phyloP scores from a whole-genome alignment of 148 eudicot species.

The Cornus suecica region DNA sequence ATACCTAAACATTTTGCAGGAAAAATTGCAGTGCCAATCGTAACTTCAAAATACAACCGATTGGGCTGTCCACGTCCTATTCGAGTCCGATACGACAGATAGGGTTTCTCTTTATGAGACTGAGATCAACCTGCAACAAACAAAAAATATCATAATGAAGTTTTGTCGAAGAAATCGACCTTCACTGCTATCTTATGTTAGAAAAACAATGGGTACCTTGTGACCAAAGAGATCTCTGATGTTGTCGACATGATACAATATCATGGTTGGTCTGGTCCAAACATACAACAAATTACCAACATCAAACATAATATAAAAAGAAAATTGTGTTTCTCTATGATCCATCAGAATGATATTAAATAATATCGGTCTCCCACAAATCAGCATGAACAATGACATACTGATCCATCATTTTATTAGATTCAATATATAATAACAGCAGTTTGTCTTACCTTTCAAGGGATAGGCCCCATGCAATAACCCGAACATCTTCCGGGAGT shows the following conservation, averaged over 20 bases:
- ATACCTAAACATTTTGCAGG: no score
- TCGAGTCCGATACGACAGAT: constrained; percentile 68
- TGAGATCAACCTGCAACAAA: constrained; percentile 67
- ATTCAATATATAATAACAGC: background rate
- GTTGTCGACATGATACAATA: constrained; percentile 74
- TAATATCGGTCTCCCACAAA: background rate
- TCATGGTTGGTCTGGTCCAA: constrained; percentile 78
- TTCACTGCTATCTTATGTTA: no score
- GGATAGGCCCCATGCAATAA: constrained; percentile 97
- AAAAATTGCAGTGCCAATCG: no score
- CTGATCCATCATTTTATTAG: background rate
- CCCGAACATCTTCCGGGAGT: constrained; percentile 91
- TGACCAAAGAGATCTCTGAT: constrained; percentile 89
- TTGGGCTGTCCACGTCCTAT: background rate
- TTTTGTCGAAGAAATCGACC: no score
- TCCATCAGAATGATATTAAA: background rate
- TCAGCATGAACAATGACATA: background rate
- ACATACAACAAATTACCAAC: background rate
- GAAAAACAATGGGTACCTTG: constrained; percentile 55
- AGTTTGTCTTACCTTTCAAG: constrained; percentile 66
- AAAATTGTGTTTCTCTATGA: background rate
- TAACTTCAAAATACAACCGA: no score
- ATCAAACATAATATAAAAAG: background rate
- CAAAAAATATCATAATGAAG: background rate
- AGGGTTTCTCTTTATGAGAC: constrained; percentile 70